A percentile compares a stretch with the other conserved stretches of the same genome.
These are phyloP conservation scores for Alisma plantagoaquatica DNA, from an alignment of 106 monocot species.

Conservation along the genomic window DNA sequence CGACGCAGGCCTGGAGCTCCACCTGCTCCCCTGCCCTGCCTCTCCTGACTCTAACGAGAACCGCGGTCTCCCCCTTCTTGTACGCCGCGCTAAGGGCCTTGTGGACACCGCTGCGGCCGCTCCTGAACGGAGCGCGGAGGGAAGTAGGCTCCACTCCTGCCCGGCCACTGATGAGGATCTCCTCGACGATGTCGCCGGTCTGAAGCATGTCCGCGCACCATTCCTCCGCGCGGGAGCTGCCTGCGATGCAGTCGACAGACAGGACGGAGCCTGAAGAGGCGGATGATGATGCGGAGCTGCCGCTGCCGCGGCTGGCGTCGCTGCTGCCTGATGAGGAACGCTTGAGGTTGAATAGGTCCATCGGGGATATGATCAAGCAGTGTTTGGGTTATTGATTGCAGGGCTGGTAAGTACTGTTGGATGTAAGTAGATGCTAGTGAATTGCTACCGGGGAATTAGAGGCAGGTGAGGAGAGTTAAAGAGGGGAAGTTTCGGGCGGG, in stretches of 20 bases:
- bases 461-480: too few species aligned
- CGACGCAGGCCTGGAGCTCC: constrained; percentile 58
- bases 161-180: too few species aligned
- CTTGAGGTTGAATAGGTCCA: too few species aligned
- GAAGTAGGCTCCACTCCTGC: constrained; percentile 22
- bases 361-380: too few species aligned
- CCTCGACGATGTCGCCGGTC: constrained; percentile 69
- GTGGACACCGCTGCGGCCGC: constrained; percentile 36
- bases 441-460: too few species aligned
- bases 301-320: background rate
- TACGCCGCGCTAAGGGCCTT: constrained; percentile 51
- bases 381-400: too few species aligned
- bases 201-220: constrained; percentile 42
- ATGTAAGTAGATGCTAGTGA: too few species aligned
- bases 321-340: too few species aligned
- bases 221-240: constrained; percentile 45
- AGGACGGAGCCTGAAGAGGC: constrained; percentile 18
- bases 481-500: too few species aligned
- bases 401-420: too few species aligned
- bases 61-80: constrained; percentile 58
- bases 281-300: constrained; percentile 4
- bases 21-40: constrained; percentile 12
- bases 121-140: constrained; percentile 47
- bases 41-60: constrained; percentile 35
- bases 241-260: constrained; percentile 48